Base-by-base conservation (phyloP, 306 rosid genomes). In the Begonia masoniana region DNA sequence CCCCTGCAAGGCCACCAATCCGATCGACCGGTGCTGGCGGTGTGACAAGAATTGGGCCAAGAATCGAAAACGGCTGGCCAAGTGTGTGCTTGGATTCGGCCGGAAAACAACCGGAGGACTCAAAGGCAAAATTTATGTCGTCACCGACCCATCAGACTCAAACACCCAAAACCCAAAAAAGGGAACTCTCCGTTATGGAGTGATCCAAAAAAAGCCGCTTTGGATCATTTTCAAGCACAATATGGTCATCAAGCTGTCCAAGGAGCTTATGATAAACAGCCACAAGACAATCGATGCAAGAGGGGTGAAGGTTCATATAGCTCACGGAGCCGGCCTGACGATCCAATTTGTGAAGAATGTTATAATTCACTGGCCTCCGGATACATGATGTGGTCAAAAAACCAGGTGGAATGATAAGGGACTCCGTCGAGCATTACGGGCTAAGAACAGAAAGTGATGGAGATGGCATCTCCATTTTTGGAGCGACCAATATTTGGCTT, bases 241-340 rank as follows among this genome's bases (percentile, higher is more conserved):
- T 76, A 89, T 89, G 97, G 10, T 41, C 15, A 89, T 89, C 52
- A 71, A 10, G 21, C 42, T 89, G 43, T 35, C 57, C 0, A 65
- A 73, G 12, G 97, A 89, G 69, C 57, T 89, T n/a, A 0, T 89
- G 12, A 12, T 89, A 3, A n/a, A 63, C 0, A 78, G 88, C 1
- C 63, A 89, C 67, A 89, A 89, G 80, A 89, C 97, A 54, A 81
- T 89, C 11, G 97, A 89, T 12, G 97, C 77, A 0, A 95, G 97
- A 1, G 97, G 97, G 0, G 84, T 80, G 16, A 55, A 73, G 3
- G 82, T 89, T 0, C 71, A 62, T 12, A 73, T 89, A 6, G 77
- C 63, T 13, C 47, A 41, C 1, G 97, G 97, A 2, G 84, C 82
- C 5, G 83, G 94, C 0, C 31, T 89, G 12, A 72, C 82, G 8